Percentiles rank a stretch among this genome's conserved stretches.
These are phyloP conservation scores for Pichia sp. DNA, from an alignment of 1,139 yeast species.

Conservation along the genomic window DNA sequence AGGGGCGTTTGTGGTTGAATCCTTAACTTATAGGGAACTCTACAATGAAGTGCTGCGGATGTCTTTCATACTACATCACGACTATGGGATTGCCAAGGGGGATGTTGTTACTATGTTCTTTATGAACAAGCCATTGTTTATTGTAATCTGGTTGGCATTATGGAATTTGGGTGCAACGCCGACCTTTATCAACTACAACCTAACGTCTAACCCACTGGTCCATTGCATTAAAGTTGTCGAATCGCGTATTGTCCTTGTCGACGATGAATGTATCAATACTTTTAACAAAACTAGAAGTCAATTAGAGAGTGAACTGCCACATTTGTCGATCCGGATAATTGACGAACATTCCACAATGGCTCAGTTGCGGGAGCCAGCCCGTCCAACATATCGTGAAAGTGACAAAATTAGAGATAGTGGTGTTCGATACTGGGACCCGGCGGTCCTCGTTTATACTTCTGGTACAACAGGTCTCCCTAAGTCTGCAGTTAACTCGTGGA, in stretches of 20 bases:
- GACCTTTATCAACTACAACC: constrained; percentile 60
- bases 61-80: constrained; percentile 58
- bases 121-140: neutral
- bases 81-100: constrained; percentile 51
- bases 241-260: constrained; percentile 66
- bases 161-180: neutral
- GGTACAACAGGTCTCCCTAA: constrained; percentile 97
- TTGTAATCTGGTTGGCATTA: neutral
- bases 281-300: constrained; percentile 49
- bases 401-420: constrained; percentile 53
- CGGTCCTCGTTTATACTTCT: constrained; percentile 78
- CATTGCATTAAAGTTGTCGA: constrained; percentile 75
- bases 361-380: constrained; percentile 38
- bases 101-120: neutral
- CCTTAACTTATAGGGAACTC: constrained; percentile 63
- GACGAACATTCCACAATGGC: constrained; percentile 48
- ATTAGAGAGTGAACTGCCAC: constrained; percentile 38
- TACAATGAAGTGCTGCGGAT: constrained; percentile 61
- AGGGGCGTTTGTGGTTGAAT: constrained; percentile 54
- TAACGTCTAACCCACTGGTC: constrained; percentile 65
- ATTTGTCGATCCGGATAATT: constrained; percentile 39
- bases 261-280: constrained; percentile 55
- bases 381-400: constrained; percentile 51
- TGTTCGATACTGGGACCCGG: constrained; percentile 57
- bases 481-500: constrained; percentile 92